phyloP scores from a whole-genome alignment of 768 basidiomycete species.

The Boletellus sp. region DNA sequence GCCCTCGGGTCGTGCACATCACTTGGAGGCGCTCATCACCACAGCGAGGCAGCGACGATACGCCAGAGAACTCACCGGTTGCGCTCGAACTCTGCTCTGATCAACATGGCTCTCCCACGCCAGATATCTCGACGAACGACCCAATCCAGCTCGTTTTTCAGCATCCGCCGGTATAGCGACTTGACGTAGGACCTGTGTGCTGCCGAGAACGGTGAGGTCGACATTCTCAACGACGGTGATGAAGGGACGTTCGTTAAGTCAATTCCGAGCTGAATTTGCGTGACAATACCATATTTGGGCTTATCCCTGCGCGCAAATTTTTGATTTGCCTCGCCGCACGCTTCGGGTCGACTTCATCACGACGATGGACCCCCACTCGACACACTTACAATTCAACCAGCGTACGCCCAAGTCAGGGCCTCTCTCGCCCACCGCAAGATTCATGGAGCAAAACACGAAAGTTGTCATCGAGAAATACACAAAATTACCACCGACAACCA shows the following conservation, averaged over 20 bases:
- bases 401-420: slow-evolving; percentile 68
- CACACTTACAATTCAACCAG: slow-evolving; percentile 70
- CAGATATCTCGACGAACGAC: slow-evolving; percentile 80
- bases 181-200: slow-evolving; percentile 85
- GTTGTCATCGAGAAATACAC: slow-evolving; percentile 42
- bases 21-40: slow-evolving; percentile 36
- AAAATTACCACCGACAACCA: slow-evolving; percentile 35
- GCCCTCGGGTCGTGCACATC: slow-evolving; percentile 83
- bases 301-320: not conserved
- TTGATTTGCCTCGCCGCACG: not conserved
- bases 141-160: slow-evolving; percentile 91
- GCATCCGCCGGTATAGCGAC: slow-evolving; percentile 83
- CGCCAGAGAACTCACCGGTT: slow-evolving; percentile 61
- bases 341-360: not conserved
- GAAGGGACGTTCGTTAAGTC: slow-evolving; percentile 1
- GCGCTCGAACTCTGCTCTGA: slow-evolving; percentile 89
- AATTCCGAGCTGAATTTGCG: slow-evolving; percentile 4
- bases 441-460: slow-evolving; percentile 42
- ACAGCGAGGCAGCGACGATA: not conserved
- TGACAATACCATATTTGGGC: slow-evolving; percentile 15
- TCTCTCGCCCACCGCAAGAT: slow-evolving; percentile 40
- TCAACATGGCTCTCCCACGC: slow-evolving; percentile 79
- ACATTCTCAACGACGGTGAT: slow-evolving; percentile 36
- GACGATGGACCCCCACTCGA: slow-evolving; percentile 76
- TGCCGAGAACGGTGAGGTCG: slow-evolving; percentile 59